Conservation (phyloP, 176 grass and related monocot species). For the Eragrostis curvula region DNA sequence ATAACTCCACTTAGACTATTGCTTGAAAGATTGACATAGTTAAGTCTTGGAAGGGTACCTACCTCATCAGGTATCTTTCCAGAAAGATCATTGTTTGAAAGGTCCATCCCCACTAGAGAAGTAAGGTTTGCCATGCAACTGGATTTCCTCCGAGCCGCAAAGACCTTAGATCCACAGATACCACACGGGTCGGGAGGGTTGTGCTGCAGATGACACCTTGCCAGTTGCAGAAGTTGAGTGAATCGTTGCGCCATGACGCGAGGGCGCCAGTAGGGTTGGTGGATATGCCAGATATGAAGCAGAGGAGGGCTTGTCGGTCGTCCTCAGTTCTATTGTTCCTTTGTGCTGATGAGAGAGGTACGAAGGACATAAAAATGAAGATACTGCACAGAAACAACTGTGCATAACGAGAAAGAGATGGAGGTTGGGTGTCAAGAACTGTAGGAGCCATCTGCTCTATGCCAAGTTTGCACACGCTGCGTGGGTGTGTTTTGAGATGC, state of each 20-base stretch:
- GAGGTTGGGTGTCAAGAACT: neutral
- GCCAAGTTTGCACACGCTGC: neutral
- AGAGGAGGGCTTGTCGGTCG: slow-evolving; percentile 50
- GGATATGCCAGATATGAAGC: slow-evolving; percentile 49
- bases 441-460: slow-evolving; percentile 16
- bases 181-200: slow-evolving; percentile 8
- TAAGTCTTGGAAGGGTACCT: neutral
- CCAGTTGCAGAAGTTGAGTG: slow-evolving; percentile 51
- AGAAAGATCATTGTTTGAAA: slow-evolving; percentile 28
- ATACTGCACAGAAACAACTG: slow-evolving; percentile 6
- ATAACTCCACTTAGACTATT: slow-evolving; percentile 27
- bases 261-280: neutral
- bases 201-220: slow-evolving; percentile 43
- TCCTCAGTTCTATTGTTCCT: slow-evolving; percentile 5
- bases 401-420: neutral
- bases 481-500: neutral
- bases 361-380: slow-evolving; percentile 23
- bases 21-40: slow-evolving; percentile 19
- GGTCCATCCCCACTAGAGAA: slow-evolving; percentile 33
- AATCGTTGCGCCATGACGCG: slow-evolving; percentile 20
- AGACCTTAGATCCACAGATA: slow-evolving; percentile 39
- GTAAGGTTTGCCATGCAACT: slow-evolving; percentile 29
- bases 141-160: slow-evolving; percentile 5
- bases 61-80: slow-evolving; percentile 43
- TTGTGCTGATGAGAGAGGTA: slow-evolving; percentile 25